Conservation (phyloP, 768 basidiomycete genomes). For the Mrakia blollopis region DNA sequence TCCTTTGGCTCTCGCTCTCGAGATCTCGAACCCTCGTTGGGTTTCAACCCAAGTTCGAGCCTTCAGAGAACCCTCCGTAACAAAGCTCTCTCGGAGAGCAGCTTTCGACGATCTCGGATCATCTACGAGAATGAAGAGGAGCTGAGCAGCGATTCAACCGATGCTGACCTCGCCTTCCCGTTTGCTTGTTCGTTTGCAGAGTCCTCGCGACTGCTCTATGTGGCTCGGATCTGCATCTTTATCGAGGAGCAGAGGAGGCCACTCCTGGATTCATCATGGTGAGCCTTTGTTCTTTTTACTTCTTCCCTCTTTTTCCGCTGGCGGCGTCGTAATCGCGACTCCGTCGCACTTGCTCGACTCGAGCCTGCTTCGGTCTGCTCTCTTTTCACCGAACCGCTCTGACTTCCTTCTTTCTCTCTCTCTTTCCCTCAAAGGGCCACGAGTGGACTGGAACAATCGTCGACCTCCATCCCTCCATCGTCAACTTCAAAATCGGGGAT, state of each 20-base stretch:
- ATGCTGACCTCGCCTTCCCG: not conserved
- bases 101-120: too few relatives aligned
- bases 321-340: not conserved
- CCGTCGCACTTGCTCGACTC: not conserved
- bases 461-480: constrained; percentile 60
- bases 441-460: constrained; percentile 72
- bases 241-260: constrained; percentile 56
- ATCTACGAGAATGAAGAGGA: not conserved
- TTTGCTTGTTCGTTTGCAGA: not conserved
- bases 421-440: constrained; percentile 51
- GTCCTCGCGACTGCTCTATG: constrained; percentile 39
- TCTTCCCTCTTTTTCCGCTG: not conserved
- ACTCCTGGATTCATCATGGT: constrained; percentile 29
- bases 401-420: not conserved
- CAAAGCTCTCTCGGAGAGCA: too few relatives aligned
- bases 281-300: not conserved
- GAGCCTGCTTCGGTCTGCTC: not conserved
- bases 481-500: constrained; percentile 60
- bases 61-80: too few relatives aligned
- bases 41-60: too few relatives aligned
- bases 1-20: too few relatives aligned
- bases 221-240: constrained; percentile 69
- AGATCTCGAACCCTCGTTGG: too few relatives aligned
- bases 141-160: not conserved
- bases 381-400: too few relatives aligned